These are phyloP conservation scores for Hypoxylon trugodes DNA, from an alignment of 495 filamentous ascomycete species.

Conservation along the genomic window DNA sequence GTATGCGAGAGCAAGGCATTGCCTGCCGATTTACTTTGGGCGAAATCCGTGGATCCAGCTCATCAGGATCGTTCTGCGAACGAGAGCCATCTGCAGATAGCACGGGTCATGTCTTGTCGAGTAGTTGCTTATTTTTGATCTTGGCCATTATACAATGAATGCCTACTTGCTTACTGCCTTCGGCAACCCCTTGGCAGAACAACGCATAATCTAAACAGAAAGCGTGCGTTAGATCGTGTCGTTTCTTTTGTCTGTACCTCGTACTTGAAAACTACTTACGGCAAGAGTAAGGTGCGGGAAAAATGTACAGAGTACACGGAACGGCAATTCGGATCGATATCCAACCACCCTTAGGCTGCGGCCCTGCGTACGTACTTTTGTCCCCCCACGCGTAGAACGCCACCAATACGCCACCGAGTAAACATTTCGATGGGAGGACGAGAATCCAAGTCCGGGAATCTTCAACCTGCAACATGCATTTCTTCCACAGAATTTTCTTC, in stretches of 20 bases:
- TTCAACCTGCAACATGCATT: background rate
- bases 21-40: constrained; percentile 6
- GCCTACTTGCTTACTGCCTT: background rate
- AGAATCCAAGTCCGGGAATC: background rate
- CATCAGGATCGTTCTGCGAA: background rate
- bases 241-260: no score
- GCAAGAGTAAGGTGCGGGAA: no score
- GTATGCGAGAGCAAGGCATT: background rate
- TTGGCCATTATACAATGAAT: constrained; percentile 2
- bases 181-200: background rate
- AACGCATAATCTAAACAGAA: background rate
- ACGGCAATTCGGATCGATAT: constrained; percentile 1
- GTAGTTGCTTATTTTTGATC: constrained; percentile 2
- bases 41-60: background rate
- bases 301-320: constrained; percentile 5
- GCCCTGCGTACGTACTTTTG: background rate
- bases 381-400: constrained; percentile 22
- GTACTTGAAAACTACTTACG: no score
- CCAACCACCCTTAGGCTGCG: background rate
- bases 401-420: constrained; percentile 22
- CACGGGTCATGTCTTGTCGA: constrained; percentile 1
- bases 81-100: constrained; percentile 1
- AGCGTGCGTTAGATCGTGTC: background rate
- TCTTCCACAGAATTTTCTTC: background rate
- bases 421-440: background rate